phyloP scores from a whole-genome alignment of 805 yeast genomes.

The Wickerhamiella galacta region DNA sequence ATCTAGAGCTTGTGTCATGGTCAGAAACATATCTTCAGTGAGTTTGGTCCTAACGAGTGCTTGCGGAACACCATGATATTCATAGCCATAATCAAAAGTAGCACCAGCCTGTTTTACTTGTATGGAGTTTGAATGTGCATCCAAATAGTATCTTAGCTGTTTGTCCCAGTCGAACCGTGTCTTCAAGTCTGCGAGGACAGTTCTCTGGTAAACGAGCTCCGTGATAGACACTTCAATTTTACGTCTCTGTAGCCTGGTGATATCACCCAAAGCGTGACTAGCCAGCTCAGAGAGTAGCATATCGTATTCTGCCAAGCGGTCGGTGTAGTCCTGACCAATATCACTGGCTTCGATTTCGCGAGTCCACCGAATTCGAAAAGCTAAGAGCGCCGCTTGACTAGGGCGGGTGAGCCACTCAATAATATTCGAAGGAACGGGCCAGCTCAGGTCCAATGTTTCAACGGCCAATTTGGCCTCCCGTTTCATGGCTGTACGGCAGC shows the following conservation, averaged over 20 bases:
- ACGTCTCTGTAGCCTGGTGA: slow-evolving; percentile 22
- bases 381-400: slow-evolving; percentile 28
- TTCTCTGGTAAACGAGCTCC: slow-evolving; percentile 46
- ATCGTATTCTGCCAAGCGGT: neutral
- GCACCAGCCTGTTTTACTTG: slow-evolving; percentile 37
- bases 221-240: slow-evolving; percentile 46
- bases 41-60: slow-evolving; percentile 64
- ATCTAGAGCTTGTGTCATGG: slow-evolving; percentile 59
- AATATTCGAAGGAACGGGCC: slow-evolving; percentile 14
- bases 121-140: slow-evolving; percentile 22
- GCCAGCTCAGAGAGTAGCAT: slow-evolving; percentile 17
- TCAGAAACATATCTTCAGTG: slow-evolving; percentile 41
- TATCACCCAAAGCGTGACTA: slow-evolving; percentile 16
- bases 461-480: slow-evolving; percentile 21
- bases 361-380: slow-evolving; percentile 6
- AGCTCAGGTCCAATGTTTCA: slow-evolving; percentile 8
- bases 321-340: neutral
- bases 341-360: slow-evolving; percentile 9
- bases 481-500: slow-evolving; percentile 34
- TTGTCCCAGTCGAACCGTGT: slow-evolving; percentile 31
- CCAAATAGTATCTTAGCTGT: slow-evolving; percentile 34
- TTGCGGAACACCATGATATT: slow-evolving; percentile 61
- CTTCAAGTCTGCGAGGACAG: slow-evolving; percentile 21
- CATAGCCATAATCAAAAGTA: slow-evolving; percentile 51
- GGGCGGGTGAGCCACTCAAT: slow-evolving; percentile 30